Evolutionary conservation across 2,329 filamentous ascomycete genomes (phyloP).

Genomic region (Neofusicoccum sp.): DNA sequence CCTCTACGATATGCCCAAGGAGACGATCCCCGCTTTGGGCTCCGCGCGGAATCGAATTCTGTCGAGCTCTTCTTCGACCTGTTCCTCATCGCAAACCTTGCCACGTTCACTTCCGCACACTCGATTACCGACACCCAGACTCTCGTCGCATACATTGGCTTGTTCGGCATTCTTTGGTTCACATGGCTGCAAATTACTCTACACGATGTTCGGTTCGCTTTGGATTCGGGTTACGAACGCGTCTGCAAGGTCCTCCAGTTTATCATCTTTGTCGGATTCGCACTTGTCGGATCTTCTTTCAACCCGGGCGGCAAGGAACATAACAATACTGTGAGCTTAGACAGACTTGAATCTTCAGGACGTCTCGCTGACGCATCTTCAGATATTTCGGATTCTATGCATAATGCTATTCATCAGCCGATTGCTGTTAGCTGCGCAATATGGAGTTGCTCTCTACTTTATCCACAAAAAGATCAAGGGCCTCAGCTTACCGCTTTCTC

Average conservation of each 20-base stretch:
- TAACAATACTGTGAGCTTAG: constrained; percentile 21
- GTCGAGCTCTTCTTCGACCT: constrained; percentile 59
- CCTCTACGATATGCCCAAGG: constrained; percentile 3
- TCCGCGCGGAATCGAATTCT: constrained; percentile 27
- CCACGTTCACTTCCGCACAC: constrained; percentile 58
- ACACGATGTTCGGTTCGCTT: constrained; percentile 64
- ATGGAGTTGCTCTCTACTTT: constrained; percentile 22
- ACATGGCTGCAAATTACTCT: constrained; percentile 64
- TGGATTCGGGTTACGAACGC: constrained; percentile 63
- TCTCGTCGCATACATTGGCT: constrained; percentile 48
- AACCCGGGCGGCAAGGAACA: constrained; percentile 15
- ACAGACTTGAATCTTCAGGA: background rate
- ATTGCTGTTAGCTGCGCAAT: constrained; percentile 23
- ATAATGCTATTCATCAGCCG: constrained; percentile 25
- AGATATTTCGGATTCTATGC: constrained; percentile 22
- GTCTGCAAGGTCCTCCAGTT: constrained; percentile 60
- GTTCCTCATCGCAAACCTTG: constrained; percentile 63
- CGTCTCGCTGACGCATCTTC: background rate
- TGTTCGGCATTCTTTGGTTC: constrained; percentile 62
- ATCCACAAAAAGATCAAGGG: constrained; percentile 2
- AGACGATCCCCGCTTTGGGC: constrained; percentile 1
- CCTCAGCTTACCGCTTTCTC: constrained; percentile 19
- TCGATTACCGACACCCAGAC: constrained; percentile 49
- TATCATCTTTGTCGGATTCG: constrained; percentile 63
- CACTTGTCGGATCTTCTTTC: constrained; percentile 53